Base-by-base conservation (phyloP, 345 rosid species). In the Barbarea vulgaris region DNA sequence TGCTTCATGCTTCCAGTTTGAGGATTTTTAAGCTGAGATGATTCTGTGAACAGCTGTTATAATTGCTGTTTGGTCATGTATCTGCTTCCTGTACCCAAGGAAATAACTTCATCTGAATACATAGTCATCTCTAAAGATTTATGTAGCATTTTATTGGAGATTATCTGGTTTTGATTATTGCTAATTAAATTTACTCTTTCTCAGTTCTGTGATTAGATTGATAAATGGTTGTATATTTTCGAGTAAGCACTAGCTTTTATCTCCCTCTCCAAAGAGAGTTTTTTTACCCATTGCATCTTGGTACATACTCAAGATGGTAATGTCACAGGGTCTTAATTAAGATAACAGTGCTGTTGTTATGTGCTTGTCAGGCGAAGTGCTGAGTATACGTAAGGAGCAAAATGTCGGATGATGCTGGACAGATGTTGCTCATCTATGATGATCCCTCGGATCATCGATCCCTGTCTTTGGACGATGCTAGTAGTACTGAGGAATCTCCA, bases 371-470 rank as follows among this genome's bases (percentile, higher is more conserved):
- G 80, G 74, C 50, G 69, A 37, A 62, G 64, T 67, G 70, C 10
- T 54, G 69, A 62, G 19, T 83, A 76, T 71, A 80, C 74, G 73
- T 69, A 47, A 73, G 72, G 60, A 81, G 69, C 51, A 83, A 82
- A 77, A 91, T 88, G 87, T 82, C 96, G 59, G 97, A 86, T 71
- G 94, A 86, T 79, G 81, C 83, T 59, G 91, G 81, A 30, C 90
- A 87, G 63, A 81, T 94, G 89, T 60, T 89, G 59, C 81, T 83
- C 22, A 86, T 69, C 73, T 91, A 88, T 69, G 91, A 91, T 74
- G 98, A 94, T 81, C 91, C 89, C 10, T 91, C 95, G 22, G 96
- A 91, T 66, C 96, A 91, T 31, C 86, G 82, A 39, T 94, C 98
- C 54, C 73, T 91, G 47, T 91, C 97, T 37, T 81, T 94, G 28